Conservation (phyloP, 108 stramenopile genomes). For the Pelagomonas calceolata region DNA sequence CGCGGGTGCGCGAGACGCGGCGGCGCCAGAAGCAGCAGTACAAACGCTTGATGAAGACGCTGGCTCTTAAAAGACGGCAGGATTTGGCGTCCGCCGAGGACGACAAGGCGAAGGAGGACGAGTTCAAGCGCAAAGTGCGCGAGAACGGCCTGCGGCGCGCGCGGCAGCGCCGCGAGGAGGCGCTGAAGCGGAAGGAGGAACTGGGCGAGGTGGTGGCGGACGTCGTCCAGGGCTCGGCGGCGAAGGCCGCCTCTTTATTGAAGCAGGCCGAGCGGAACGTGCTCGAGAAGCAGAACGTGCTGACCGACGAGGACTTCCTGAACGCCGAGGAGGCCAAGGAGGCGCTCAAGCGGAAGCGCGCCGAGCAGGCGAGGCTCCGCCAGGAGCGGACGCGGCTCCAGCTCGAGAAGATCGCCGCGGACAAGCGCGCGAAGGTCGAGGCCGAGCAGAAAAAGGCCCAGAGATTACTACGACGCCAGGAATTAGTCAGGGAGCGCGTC, state of each 20-base stretch:
- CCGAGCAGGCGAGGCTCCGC: neutral
- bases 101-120: neutral
- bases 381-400: neutral
- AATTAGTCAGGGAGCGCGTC: neutral
- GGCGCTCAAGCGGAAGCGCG: neutral
- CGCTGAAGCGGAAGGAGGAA: no score
- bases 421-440: neutral
- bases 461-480: neutral
- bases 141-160: neutral
- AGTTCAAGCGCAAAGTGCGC: neutral
- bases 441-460: neutral
- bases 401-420: neutral
- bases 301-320: neutral
- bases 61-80: neutral
- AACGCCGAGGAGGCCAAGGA: neutral
- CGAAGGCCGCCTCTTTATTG: no score
- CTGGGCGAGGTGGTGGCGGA: no score
- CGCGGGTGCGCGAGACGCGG: neutral
- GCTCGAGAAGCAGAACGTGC: neutral
- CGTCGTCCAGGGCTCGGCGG: no score
- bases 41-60: slow-evolving; percentile 1
- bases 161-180: no score
- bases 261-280: neutral
- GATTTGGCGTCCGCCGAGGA: neutral
- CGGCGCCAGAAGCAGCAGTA: slow-evolving; percentile 9